Evolutionary conservation across 2,329 filamentous ascomycete genomes (phyloP).

Genomic region (Aspergillus novoparasiticus): DNA sequence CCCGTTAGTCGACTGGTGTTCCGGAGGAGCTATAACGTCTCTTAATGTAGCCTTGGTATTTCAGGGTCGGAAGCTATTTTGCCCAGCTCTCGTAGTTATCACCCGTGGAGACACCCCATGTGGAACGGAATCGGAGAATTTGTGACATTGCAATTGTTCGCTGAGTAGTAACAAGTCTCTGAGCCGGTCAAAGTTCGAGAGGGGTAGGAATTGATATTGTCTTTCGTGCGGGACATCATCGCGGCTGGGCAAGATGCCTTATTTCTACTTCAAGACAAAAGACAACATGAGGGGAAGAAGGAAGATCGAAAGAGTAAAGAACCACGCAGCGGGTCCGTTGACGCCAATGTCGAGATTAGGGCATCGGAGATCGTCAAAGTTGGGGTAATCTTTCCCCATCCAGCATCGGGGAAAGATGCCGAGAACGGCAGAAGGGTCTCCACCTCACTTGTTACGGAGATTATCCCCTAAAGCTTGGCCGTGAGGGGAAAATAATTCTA

Average conservation of each 20-base stretch:
- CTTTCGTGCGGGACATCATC: background rate
- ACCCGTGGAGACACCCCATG: background rate
- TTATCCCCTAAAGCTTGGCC: background rate
- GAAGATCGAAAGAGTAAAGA: background rate
- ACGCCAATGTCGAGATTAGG: background rate
- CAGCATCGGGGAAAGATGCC: background rate
- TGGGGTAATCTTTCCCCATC: background rate
- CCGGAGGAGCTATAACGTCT: background rate
- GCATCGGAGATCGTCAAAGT: background rate
- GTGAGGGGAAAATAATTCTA: background rate
- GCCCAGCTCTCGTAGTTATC: background rate
- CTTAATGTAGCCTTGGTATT: constrained; percentile 26
- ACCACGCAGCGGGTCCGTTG: background rate
- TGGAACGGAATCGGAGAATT: background rate
- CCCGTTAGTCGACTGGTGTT: background rate
- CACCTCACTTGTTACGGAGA: background rate
- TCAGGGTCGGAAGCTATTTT: constrained; percentile 10
- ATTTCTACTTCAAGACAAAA: background rate
- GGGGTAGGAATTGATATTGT: background rate
- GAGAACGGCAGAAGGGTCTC: background rate
- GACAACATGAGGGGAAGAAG: background rate
- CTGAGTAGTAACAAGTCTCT: background rate
- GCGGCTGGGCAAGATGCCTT: background rate
- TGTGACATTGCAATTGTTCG: background rate
- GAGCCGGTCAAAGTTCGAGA: background rate